Conservation (phyloP, 2,329 filamentous ascomycete genomes). For the Cladophialophora psammophila region DNA sequence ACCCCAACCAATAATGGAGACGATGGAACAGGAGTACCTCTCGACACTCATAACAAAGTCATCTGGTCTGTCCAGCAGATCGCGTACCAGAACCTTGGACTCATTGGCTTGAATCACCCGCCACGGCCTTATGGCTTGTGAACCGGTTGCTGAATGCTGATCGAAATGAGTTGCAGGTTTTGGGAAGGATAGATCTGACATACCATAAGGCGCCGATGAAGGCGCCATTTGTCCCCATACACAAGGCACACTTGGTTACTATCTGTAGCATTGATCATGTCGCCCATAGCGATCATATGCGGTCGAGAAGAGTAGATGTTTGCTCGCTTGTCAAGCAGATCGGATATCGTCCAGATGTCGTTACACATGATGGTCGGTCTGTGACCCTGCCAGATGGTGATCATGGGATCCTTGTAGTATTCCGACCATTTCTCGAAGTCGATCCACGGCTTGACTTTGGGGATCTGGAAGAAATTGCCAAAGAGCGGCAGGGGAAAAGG, state of each 20-base stretch:
- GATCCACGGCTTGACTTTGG: constrained; percentile 64
- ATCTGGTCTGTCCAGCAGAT: constrained; percentile 45
- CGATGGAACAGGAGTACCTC: constrained; percentile 52
- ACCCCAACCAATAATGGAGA: constrained; percentile 52
- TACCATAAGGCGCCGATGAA: constrained; percentile 58
- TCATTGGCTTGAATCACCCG: constrained; percentile 65
- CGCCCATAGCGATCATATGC: constrained; percentile 44
- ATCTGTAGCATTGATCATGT: constrained; percentile 46
- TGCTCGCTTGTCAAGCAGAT: constrained; percentile 46
- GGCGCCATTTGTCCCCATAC: constrained; percentile 48
- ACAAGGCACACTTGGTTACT: constrained; percentile 56
- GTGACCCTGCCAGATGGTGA: constrained; percentile 64
- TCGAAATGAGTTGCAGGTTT: background rate
- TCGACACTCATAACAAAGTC: constrained; percentile 51
- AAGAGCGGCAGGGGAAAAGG: constrained; percentile 63
- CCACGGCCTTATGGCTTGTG: constrained; percentile 64
- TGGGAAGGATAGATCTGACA: background rate
- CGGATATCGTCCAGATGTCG: constrained; percentile 45
- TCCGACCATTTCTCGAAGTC: constrained; percentile 63
- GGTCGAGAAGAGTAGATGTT: constrained; percentile 45
- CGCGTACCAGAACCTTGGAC: constrained; percentile 61
- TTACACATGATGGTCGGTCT: constrained; percentile 47
- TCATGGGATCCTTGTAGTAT: constrained; percentile 57
- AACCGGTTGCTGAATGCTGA: constrained; percentile 58
- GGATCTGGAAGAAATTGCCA: constrained; percentile 64